These are phyloP conservation scores for Nothophytophthora sp. DNA, from an alignment of 352 stramenopile species.

Conservation along the genomic window DNA sequence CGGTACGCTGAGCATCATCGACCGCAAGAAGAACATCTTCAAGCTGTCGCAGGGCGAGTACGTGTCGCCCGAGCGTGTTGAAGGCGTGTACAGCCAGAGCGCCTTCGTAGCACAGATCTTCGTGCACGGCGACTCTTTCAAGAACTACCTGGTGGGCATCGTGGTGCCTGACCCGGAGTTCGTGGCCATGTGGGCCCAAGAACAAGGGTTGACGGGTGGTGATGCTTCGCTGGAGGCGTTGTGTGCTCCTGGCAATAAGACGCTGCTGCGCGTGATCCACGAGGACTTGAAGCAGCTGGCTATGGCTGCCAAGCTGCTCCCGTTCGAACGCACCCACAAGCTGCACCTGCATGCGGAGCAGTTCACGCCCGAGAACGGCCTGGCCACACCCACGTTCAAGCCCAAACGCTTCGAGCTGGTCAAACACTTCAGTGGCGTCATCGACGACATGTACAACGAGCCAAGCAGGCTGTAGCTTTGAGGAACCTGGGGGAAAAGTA, in stretches of 20 bases:
- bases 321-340: conserved; percentile 93
- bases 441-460: conserved; percentile 59
- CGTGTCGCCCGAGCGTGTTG: conserved; percentile 94
- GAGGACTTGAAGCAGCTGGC: conserved; percentile 42
- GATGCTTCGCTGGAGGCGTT: conserved; percentile 28
- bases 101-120: conserved; percentile 92
- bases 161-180: conserved; percentile 80
- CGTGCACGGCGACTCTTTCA: conserved; percentile 93
- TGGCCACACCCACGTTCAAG: conserved; percentile 97
- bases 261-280: conserved; percentile 30
- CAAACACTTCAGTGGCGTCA: conserved; percentile 47
- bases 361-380: conserved; percentile 91
- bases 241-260: conserved; percentile 27
- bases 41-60: conserved; percentile 95
- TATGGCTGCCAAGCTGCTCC: conserved; percentile 70
- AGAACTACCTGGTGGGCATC: conserved; percentile 92
- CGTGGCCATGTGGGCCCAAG: conserved; percentile 41
- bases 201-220: conserved; percentile 24
- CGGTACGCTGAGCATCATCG: conserved; percentile 85
- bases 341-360: conserved; percentile 85
- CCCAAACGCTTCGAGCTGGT: conserved; percentile 88
- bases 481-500: too few species aligned
- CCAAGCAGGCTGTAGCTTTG: conserved; percentile 31
- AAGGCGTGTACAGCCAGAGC: conserved; percentile 91
- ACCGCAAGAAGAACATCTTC: conserved; percentile 93